phyloP scores from a whole-genome alignment of 139 green algal genomes.

The Pleodorina starrii region DNA sequence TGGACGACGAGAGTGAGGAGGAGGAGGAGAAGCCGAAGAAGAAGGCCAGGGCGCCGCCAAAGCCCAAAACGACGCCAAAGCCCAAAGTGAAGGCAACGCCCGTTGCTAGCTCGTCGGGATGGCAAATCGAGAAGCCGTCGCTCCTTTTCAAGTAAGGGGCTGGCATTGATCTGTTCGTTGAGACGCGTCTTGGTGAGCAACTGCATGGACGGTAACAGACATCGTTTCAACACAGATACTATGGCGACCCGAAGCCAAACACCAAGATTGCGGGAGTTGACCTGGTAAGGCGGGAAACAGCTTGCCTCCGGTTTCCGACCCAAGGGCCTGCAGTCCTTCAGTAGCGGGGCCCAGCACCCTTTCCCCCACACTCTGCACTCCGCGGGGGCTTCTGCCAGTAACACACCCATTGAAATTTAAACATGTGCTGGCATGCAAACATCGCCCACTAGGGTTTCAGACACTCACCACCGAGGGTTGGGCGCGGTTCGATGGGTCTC shows the following conservation, averaged over 20 bases:
- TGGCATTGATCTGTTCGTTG: too few relatives aligned
- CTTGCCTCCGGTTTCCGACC: too few relatives aligned
- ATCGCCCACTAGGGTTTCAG: too few relatives aligned
- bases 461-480: too few relatives aligned
- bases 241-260: constrained; percentile 21
- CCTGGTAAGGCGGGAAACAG: constrained; percentile 58
- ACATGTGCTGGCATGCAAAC: too few relatives aligned
- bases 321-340: too few relatives aligned
- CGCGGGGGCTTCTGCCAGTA: too few relatives aligned
- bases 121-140: constrained; percentile 57
- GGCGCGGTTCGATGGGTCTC: too few relatives aligned
- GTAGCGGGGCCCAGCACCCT: too few relatives aligned
- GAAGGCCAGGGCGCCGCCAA: constrained; percentile 10
- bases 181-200: too few relatives aligned
- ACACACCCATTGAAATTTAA: too few relatives aligned
- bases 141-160: constrained; percentile 64
- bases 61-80: constrained; percentile 7
- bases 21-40: constrained; percentile 52
- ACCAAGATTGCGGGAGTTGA: constrained; percentile 84
- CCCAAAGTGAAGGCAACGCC: constrained; percentile 36
- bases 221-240: constrained; percentile 52
- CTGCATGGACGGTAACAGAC: background rate
- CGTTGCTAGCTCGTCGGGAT: constrained; percentile 28
- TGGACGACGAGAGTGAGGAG: constrained; percentile 28
- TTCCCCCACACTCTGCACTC: too few relatives aligned